These are phyloP conservation scores for Cladophialophora exuberans DNA, from an alignment of 2,329 filamentous ascomycete species.

Conservation along the genomic window DNA sequence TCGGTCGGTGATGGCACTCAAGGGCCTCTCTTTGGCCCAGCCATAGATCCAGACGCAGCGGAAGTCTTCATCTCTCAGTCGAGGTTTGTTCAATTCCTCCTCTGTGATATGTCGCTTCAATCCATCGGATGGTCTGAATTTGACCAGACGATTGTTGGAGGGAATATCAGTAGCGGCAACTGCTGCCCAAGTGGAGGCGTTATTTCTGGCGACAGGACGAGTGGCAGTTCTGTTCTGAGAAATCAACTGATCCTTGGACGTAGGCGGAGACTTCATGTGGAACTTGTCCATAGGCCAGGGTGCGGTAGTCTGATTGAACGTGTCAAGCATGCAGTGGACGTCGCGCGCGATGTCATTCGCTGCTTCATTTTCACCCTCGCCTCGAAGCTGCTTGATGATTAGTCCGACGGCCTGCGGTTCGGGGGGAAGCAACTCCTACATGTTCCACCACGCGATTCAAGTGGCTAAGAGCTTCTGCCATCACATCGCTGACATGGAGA, in stretches of 20 bases:
- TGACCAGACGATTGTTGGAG: conserved; percentile 31
- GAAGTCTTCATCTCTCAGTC: conserved; percentile 26
- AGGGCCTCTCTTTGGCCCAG: conserved; percentile 26
- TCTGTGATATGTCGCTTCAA: conserved; percentile 29
- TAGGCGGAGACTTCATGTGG: conserved; percentile 28
- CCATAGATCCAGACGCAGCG: conserved; percentile 34
- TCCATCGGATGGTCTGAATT: conserved; percentile 31
- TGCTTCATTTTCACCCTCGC: conserved; percentile 36
- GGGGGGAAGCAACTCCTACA: conserved; percentile 26
- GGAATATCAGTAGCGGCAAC: conserved; percentile 34
- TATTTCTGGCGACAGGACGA: conserved; percentile 6
- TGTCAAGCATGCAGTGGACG: conserved; percentile 39
- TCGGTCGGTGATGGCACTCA: conserved; percentile 38
- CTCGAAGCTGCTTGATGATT: conserved; percentile 38
- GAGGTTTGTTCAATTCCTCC: conserved; percentile 7
- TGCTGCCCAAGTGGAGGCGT: conserved; percentile 33
- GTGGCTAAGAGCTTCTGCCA: conserved; percentile 30
- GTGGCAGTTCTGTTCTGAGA: conserved; percentile 6
- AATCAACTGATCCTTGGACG: conserved; percentile 10
- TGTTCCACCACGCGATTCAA: conserved; percentile 34
- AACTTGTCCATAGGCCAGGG: conserved; percentile 35
- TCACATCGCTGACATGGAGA: conserved; percentile 32
- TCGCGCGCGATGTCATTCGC: conserved; percentile 43
- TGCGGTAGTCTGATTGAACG: conserved; percentile 38
- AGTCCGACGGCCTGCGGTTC: conserved; percentile 18